A percentile compares a stretch with the other conserved stretches of the same genome.
Evolutionary conservation across 768 basidiomycete species (phyloP).

Genomic region (Boletus coccyginus): DNA sequence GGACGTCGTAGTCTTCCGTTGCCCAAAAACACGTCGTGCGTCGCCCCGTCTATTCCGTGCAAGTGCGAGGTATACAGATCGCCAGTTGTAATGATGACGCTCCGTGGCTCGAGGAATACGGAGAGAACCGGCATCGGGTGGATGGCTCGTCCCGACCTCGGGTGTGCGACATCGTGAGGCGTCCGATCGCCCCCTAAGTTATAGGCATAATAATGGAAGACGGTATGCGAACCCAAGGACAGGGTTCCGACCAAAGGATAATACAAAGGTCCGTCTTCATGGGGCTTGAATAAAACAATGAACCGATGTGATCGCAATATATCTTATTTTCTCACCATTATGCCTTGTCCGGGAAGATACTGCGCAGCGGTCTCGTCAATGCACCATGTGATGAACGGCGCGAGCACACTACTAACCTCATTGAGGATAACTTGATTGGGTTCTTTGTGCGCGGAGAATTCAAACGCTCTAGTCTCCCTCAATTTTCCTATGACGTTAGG

Average conservation of each 20-base stretch:
- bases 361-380: constrained; percentile 28
- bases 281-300: constrained; percentile 53
- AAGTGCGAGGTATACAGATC: constrained; percentile 69
- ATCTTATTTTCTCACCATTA: constrained; percentile 60
- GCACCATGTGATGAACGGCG: constrained; percentile 3
- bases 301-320: constrained; percentile 7
- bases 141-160: constrained; percentile 49
- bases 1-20: constrained; percentile 21
- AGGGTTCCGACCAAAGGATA: constrained; percentile 88
- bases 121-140: constrained; percentile 64
- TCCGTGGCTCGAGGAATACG: constrained; percentile 80
- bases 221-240: constrained; percentile 78
- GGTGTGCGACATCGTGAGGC: constrained; percentile 15
- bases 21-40: constrained; percentile 45
- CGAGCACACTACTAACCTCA: constrained; percentile 48
- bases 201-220: constrained; percentile 83
- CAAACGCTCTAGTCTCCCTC: constrained; percentile 59
- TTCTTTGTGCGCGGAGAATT: constrained; percentile 55
- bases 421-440: constrained; percentile 93
- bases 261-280: constrained; percentile 91
- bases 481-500: constrained; percentile 78
- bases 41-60: constrained; percentile 73
- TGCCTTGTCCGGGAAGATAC: constrained; percentile 90
- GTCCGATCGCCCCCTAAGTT: constrained; percentile 17
- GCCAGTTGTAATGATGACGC: constrained; percentile 72